These are phyloP conservation scores for Pseudoneurospora amorphoporcata DNA, from an alignment of 495 filamentous ascomycete genomes.

Conservation along the genomic window DNA sequence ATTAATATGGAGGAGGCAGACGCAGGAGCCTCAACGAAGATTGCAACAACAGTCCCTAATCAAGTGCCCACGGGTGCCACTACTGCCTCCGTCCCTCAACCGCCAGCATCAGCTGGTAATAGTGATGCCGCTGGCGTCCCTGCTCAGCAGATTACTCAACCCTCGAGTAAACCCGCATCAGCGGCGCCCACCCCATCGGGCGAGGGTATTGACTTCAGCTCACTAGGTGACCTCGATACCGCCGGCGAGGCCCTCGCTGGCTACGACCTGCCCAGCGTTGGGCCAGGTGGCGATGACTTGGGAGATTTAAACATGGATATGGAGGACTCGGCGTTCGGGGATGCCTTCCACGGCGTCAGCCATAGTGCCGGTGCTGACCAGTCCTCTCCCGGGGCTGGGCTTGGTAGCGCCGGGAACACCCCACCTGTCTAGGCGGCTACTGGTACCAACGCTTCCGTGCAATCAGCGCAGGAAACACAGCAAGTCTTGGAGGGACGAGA, in stretches of 20 bases:
- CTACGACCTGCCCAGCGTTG: conserved; percentile 24
- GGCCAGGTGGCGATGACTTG: conserved; percentile 24
- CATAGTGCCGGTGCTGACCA: neutral
- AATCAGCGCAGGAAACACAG: neutral
- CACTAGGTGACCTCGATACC: conserved; percentile 41
- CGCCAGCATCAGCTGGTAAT: conserved; percentile 11
- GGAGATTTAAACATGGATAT: conserved; percentile 37
- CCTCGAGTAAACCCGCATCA: conserved; percentile 27
- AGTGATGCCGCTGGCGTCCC: neutral
- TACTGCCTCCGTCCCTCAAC: conserved; percentile 2
- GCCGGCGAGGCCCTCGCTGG: conserved; percentile 37
- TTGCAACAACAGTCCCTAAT: conserved; percentile 22
- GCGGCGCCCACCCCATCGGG: conserved; percentile 27
- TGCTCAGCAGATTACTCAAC: neutral
- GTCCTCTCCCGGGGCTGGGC: neutral
- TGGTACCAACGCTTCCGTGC: neutral
- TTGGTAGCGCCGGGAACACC: neutral
- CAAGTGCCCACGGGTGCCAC: conserved; percentile 12
- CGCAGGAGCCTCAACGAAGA: conserved; percentile 7
- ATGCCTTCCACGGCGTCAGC: conserved; percentile 44
- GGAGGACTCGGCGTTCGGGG: conserved; percentile 47
- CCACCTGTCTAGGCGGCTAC: neutral
- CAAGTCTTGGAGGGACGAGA: neutral
- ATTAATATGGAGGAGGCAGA: conserved; percentile 28
- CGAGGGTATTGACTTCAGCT: conserved; percentile 35